Conservation (phyloP, 192 early-diverging fungal genomes). For the Irineochytrium annulatum region DNA sequence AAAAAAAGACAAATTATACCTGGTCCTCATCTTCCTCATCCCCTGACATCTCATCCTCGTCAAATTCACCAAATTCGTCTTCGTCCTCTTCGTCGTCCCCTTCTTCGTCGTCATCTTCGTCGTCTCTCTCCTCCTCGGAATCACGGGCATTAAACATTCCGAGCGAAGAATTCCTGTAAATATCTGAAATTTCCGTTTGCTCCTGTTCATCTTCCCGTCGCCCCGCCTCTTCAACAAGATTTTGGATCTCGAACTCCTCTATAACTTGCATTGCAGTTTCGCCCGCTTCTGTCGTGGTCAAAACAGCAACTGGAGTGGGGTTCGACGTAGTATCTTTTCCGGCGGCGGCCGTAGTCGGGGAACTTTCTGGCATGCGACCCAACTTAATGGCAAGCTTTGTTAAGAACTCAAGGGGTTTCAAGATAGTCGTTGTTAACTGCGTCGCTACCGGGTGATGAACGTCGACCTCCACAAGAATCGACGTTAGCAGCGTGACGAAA, state of each 20-base stretch:
- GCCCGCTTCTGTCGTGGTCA: no score
- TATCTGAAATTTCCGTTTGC: conserved; percentile 68
- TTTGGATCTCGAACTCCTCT: no score
- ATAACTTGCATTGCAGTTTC: no score
- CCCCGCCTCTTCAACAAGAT: no score
- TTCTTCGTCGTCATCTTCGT: conserved; percentile 48
- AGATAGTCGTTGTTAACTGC: conserved; percentile 66
- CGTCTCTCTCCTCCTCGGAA: conserved; percentile 69
- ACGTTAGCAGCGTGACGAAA: conserved; percentile 74
- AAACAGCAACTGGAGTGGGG: no score
- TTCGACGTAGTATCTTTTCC: neutral
- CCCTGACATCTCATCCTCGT: conserved; percentile 47
- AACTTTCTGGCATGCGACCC: conserved; percentile 45
- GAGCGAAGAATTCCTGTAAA: conserved; percentile 78
- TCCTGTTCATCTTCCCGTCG: no score
- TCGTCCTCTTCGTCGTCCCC: conserved; percentile 66
- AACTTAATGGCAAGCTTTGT: conserved; percentile 85
- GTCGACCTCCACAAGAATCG: conserved; percentile 79
- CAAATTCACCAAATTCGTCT: conserved; percentile 59
- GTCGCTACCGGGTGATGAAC: conserved; percentile 83
- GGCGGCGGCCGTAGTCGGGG: neutral
- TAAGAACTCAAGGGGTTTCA: conserved; percentile 86
- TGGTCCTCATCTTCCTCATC: conserved; percentile 66
- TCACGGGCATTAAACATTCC: conserved; percentile 70
- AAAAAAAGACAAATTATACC: conserved; percentile 22